Conservation (phyloP, 176 grass and related monocot genomes). For the Cenchrus purpureus region DNA sequence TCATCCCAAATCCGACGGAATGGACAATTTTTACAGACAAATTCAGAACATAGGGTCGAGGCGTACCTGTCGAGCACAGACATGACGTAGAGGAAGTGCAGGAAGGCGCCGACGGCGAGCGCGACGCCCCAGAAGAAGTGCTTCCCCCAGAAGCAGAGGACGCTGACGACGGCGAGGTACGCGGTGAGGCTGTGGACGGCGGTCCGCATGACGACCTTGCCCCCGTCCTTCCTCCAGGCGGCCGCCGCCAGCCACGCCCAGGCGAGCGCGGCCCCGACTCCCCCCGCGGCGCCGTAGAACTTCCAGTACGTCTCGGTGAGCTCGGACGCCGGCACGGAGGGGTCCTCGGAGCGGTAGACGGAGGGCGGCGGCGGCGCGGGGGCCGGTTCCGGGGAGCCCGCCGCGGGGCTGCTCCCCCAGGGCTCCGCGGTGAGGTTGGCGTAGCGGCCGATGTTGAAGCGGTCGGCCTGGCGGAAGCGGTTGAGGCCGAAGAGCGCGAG, state of each 20-base stretch:
- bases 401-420: neutral
- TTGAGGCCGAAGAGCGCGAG: conserved; percentile 79
- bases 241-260: conserved; percentile 72
- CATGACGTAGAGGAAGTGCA: conserved; percentile 96
- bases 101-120: conserved; percentile 71
- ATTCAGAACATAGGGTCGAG: neutral
- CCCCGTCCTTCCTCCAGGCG: conserved; percentile 45
- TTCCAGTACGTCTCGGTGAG: conserved; percentile 96
- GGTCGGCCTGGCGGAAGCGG: conserved; percentile 71
- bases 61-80: conserved; percentile 91
- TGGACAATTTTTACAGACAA: neutral
- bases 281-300: conserved; percentile 86
- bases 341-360: conserved; percentile 32
- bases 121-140: conserved; percentile 94
- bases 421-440: conserved; percentile 60
- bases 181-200: conserved; percentile 88
- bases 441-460: conserved; percentile 87
- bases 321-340: conserved; percentile 39
- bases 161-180: conserved; percentile 86
- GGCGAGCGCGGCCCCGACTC: conserved; percentile 56
- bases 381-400: conserved; percentile 26
- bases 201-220: conserved; percentile 66
- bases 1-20: neutral
- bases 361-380: conserved; percentile 43
- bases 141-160: conserved; percentile 89